Evolutionary conservation across 106 monocot species (phyloP).

Genomic region (Vanilla planifolia): DNA sequence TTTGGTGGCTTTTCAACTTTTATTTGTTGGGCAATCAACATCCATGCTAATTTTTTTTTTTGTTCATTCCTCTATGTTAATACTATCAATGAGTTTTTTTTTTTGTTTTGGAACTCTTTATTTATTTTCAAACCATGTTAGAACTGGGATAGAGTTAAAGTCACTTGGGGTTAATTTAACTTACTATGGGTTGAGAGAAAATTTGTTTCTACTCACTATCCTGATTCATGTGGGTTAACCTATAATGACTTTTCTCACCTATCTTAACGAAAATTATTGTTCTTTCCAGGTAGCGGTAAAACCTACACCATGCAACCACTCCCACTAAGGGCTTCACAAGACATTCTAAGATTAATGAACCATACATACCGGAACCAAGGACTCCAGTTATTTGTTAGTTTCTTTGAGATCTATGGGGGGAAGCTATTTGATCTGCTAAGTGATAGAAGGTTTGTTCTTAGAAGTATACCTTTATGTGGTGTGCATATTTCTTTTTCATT

Average conservation of each 20-base stretch:
- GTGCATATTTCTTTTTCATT: no score
- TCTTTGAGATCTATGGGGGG: conserved; percentile 99
- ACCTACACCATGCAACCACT: conserved; percentile 97
- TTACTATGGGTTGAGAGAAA: neutral
- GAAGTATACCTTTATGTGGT: neutral
- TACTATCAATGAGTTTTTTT: no score
- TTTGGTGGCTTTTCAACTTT: no score
- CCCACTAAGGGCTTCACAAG: conserved; percentile 89
- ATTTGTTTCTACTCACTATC: neutral
- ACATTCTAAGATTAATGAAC: conserved; percentile 83
- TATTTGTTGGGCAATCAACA: no score
- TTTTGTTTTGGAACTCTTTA: no score
- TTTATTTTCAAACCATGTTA: no score
- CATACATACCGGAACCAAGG: conserved; percentile 79
- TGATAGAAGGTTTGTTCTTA: conserved; percentile 63
- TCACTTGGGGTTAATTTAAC: neutral
- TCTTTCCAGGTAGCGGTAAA: conserved; percentile 86
- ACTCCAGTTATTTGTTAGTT: conserved; percentile 84
- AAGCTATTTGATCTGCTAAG: conserved; percentile 93
- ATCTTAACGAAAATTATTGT: no score
- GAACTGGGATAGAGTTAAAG: no score
- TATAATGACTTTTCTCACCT: no score
- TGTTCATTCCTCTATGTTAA: no score
- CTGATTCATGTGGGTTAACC: no score
- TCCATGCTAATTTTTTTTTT: no score